Conservation (phyloP, 441 rosid genomes). For the Gossypium gossypioides region DNA sequence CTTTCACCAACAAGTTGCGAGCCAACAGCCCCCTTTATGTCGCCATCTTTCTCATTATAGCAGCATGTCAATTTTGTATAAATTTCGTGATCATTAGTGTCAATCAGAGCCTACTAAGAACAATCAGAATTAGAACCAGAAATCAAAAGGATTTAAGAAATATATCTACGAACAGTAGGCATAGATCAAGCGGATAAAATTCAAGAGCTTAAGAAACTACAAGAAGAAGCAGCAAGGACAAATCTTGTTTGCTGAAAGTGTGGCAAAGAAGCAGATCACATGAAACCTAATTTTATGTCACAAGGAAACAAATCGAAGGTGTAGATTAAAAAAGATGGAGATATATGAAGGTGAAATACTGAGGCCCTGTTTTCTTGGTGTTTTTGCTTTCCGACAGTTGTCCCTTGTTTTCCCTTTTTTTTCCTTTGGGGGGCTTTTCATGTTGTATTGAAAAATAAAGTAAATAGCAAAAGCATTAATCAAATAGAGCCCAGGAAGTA, state of each 20-base stretch:
- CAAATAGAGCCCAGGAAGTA: background rate
- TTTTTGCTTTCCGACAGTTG: background rate
- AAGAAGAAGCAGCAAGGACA: background rate
- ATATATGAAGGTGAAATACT: background rate
- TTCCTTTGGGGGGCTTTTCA: background rate
- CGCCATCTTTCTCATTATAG: conserved; percentile 42
- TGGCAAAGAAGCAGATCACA: background rate
- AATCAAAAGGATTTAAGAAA: background rate
- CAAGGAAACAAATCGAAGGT: background rate
- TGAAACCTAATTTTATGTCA: background rate
- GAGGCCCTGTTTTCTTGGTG: background rate
- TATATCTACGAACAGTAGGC: background rate
- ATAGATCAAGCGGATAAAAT: background rate
- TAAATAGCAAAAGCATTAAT: background rate
- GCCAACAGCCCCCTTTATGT: conserved; percentile 71
- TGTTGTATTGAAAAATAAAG: background rate
- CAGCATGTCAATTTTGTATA: conserved; percentile 55
- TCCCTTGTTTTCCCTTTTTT: background rate
- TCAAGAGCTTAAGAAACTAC: background rate
- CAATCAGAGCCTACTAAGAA: conserved; percentile 57
- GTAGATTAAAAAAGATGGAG: background rate
- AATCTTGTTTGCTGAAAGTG: background rate
- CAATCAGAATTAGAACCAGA: conserved; percentile 11
- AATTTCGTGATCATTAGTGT: conserved; percentile 73
- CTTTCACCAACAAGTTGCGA: conserved; percentile 81